Evolutionary conservation across 2,329 filamentous ascomycete species (phyloP).

Genomic region (Microcera coccophila): DNA sequence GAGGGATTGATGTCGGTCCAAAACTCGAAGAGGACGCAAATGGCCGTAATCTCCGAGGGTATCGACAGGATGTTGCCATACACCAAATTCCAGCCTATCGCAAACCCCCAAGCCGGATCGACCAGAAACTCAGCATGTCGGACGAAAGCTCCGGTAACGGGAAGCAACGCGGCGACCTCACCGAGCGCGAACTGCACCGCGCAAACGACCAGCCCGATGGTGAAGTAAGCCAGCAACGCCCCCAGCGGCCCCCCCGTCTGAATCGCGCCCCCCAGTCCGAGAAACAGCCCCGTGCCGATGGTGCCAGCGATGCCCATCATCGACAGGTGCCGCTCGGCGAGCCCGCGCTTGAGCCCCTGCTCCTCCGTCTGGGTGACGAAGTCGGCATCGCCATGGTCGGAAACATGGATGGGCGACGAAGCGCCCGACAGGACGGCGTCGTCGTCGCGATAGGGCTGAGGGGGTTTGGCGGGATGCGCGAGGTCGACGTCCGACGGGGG

Average conservation of each 20-base stretch:
- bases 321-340: constrained; percentile 46
- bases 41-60: constrained; percentile 59
- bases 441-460: no score
- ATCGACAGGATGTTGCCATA: constrained; percentile 54
- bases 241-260: constrained; percentile 47
- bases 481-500: no score
- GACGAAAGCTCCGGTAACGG: constrained; percentile 61
- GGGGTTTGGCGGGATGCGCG: no score
- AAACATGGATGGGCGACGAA: no score
- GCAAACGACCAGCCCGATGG: constrained; percentile 54
- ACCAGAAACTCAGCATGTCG: constrained; percentile 58
- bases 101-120: constrained; percentile 57
- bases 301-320: constrained; percentile 61
- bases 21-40: constrained; percentile 58
- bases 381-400: constrained; percentile 10
- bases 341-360: constrained; percentile 21
- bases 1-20: constrained; percentile 54
- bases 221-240: constrained; percentile 50
- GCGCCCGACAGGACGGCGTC: no score
- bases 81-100: constrained; percentile 52
- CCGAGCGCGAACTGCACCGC: constrained; percentile 55
- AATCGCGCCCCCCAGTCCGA: constrained; percentile 54
- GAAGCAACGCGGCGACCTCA: constrained; percentile 57
- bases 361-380: constrained; percentile 23
- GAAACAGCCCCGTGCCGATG: constrained; percentile 59